phyloP scores from a whole-genome alignment of 768 basidiomycete genomes.

The Collybiopsis confluens region DNA sequence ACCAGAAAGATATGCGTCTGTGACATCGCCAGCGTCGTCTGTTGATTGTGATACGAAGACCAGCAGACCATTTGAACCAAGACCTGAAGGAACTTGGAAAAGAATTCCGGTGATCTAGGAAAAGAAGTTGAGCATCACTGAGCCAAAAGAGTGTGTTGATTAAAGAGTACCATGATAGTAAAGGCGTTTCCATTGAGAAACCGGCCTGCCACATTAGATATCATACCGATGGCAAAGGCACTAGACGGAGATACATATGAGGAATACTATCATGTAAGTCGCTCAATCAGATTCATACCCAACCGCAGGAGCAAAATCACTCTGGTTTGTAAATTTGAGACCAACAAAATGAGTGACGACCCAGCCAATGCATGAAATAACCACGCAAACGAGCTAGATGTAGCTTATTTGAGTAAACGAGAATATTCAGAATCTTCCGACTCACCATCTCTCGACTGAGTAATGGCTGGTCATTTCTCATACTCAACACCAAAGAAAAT shows the following conservation, averaged over 20 bases:
- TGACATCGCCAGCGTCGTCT: conserved; percentile 35
- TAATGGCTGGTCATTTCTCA: conserved; percentile 62
- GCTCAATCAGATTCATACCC: conserved; percentile 37
- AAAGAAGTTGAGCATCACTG: neutral
- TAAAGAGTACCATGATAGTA: conserved; percentile 63
- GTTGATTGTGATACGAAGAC: conserved; percentile 58
- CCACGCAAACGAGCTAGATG: conserved; percentile 44
- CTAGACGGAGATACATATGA: conserved; percentile 24
- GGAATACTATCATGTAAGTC: too few species aligned
- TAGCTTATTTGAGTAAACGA: neutral
- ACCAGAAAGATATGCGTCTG: conserved; percentile 56
- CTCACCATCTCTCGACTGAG: conserved; percentile 53
- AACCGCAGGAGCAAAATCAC: conserved; percentile 75
- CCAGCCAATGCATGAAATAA: conserved; percentile 70
- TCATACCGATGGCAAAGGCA: conserved; percentile 76
- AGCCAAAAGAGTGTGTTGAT: neutral
- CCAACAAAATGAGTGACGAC: conserved; percentile 71
- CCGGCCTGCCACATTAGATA: conserved; percentile 74
- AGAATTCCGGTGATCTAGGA: conserved; percentile 71
- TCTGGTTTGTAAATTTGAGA: conserved; percentile 57
- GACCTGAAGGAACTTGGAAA: conserved; percentile 81
- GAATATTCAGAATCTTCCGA: neutral
- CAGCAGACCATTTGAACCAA: conserved; percentile 76
- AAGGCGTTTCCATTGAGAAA: conserved; percentile 74
- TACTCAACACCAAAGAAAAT: conserved; percentile 61